Evolutionary conservation across 768 basidiomycete species (phyloP).

Genomic region (Russula lepida): DNA sequence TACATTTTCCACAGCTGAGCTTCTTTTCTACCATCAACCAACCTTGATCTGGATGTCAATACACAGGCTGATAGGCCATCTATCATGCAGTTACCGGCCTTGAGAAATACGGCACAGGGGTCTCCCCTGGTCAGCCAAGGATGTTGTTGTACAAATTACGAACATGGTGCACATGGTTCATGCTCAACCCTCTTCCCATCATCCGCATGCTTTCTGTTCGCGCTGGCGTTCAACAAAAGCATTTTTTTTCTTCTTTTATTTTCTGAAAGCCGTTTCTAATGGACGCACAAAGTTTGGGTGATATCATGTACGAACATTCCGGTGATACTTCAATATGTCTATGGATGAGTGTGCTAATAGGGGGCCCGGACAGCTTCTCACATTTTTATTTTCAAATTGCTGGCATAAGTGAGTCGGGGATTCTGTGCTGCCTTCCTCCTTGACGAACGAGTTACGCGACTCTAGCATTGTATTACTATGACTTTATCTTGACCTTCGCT

Average conservation of each 20-base stretch:
- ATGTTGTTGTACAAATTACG: background rate
- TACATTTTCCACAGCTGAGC: too few relatives aligned
- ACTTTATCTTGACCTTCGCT: slow-evolving; percentile 27
- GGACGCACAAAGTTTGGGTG: background rate
- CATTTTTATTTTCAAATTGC: background rate
- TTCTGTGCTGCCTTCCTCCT: background rate
- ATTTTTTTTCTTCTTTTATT: background rate
- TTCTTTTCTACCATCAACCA: background rate
- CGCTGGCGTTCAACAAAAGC: background rate
- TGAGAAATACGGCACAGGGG: background rate
- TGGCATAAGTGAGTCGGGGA: background rate
- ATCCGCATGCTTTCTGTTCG: background rate
- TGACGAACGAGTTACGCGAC: background rate
- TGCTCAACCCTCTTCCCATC: background rate
- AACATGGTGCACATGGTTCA: too few relatives aligned
- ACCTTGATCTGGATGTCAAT: background rate
- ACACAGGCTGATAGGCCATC: too few relatives aligned
- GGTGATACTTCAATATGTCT: background rate
- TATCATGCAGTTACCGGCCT: background rate
- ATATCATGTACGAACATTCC: background rate
- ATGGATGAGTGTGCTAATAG: background rate
- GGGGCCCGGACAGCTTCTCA: background rate
- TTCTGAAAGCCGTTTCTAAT: background rate
- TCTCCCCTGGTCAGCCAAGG: background rate
- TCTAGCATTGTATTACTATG: slow-evolving; percentile 27